Evolutionary conservation across 2,329 filamentous ascomycete species (phyloP), one percentile per base, ranked within the genome.

Genomic region (Akanthomyces uredinophilus): DNA sequence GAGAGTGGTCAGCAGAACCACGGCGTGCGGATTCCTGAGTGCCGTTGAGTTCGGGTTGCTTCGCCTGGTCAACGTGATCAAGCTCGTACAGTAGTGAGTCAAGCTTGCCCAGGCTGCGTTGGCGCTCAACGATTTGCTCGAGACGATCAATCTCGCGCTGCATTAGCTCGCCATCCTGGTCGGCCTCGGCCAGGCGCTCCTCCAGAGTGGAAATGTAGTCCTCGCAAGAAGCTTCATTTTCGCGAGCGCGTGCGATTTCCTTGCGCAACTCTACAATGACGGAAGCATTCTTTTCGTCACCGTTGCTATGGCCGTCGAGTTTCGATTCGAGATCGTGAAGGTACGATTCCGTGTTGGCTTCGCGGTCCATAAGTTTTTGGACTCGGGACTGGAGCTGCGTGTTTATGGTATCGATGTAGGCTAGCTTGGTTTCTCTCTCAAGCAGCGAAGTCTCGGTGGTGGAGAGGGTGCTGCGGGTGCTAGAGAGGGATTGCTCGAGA

Each of bases 201-300:
- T 99, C 95, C 13, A 99, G 80, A 0, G 93, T 98, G 1, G 94
- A 96, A 59, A 99, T 98, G 74, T 99, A 99, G 67, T 98, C 95
- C 73, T 99, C 95, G 67, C 88, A 92, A 44, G 89, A 89, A 4
- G 88, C 85, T 77, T 99, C 95, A 68, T 92, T 97, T 70, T 97
- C 95, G 54, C 93, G 87, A 18, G 93, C 85, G 47, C 94, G 88
- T 27, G 89, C 82, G 64, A 99, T 88, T 77, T 99, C 95, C 71
- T 96, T 97, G 56, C 93, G 90, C 59, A 99, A 80, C 72, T 98
- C 92, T 56, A 86, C 79, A 63, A 98, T 88, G 60, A 96, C 89
- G 16, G 89, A 87, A 7, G 91, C 86, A 68, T 95, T 96, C 79
- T 92, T 95, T 75, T 98, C 95, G 70, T 97, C 94, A 20, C 94